phyloP scores from a whole-genome alignment of 2,329 filamentous ascomycete species.

The Colletotrichum noveboracense region DNA sequence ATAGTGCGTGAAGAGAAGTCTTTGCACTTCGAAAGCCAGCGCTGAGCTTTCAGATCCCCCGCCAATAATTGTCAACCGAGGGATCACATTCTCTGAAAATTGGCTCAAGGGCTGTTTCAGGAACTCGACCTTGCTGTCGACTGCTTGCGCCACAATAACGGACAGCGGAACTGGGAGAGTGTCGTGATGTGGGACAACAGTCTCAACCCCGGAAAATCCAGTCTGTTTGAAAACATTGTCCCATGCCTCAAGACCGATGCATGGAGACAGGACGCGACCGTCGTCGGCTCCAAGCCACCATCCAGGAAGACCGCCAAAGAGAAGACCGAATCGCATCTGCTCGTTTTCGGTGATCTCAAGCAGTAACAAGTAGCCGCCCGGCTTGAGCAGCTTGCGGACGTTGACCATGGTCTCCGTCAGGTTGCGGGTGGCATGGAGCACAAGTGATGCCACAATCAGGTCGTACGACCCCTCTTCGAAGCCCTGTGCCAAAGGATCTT shows the following conservation, averaged over 20 bases:
- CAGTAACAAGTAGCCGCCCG: slow-evolving; percentile 30
- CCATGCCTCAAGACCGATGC: neutral
- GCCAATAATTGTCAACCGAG: neutral
- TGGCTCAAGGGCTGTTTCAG: neutral
- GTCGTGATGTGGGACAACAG: neutral
- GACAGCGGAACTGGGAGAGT: neutral
- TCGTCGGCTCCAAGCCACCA: slow-evolving; percentile 32
- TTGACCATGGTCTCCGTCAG: slow-evolving; percentile 27
- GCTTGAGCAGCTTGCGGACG: slow-evolving; percentile 30
- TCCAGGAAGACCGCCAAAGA: slow-evolving; percentile 30
- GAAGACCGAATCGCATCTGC: slow-evolving; percentile 19
- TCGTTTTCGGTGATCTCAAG: neutral
- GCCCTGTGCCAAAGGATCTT: slow-evolving; percentile 29
- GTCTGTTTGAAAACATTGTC: neutral
- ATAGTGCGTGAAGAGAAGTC: neutral
- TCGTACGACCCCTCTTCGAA: slow-evolving; percentile 30
- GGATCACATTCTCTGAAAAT: neutral
- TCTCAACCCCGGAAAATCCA: slow-evolving; percentile 15
- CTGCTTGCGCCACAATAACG: slow-evolving; percentile 24
- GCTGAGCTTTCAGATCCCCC: neutral
- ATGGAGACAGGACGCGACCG: slow-evolving; percentile 7
- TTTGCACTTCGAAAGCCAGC: neutral
- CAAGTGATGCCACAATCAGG: slow-evolving; percentile 32
- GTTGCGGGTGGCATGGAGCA: slow-evolving; percentile 30
- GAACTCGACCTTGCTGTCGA: slow-evolving; percentile 6